Percentiles rank a stretch among this genome's conserved stretches.
Evolutionary conservation across 208 protist genomes (phyloP).

Genomic region (Leishmania mexicana): DNA sequence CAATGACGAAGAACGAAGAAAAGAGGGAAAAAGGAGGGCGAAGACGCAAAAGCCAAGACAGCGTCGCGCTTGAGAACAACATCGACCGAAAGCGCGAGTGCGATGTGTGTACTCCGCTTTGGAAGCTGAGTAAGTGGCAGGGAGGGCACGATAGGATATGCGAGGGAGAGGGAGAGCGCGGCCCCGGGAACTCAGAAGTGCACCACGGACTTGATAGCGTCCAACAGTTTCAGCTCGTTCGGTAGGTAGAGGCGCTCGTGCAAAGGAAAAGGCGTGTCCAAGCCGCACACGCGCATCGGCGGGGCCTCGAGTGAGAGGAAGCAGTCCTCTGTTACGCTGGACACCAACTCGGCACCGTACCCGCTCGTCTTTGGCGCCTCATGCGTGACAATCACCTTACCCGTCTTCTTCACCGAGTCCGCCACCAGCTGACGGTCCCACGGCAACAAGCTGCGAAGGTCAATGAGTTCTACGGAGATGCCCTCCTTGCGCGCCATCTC

Average conservation of each 20-base stretch:
- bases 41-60: background rate
- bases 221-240: slow-evolving; percentile 91
- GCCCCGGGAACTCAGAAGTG: slow-evolving; percentile 31
- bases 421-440: slow-evolving; percentile 96
- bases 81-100: background rate
- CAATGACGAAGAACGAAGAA: background rate
- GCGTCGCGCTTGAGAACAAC: background rate
- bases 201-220: slow-evolving; percentile 61
- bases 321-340: slow-evolving; percentile 92
- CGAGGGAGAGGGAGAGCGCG: background rate
- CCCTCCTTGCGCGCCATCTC: slow-evolving; percentile 82
- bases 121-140: background rate
- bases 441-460: slow-evolving; percentile 95
- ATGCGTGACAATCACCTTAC: slow-evolving; percentile 91
- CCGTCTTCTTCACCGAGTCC: slow-evolving; percentile 93
- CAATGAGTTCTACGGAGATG: slow-evolving; percentile 96
- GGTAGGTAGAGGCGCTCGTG: slow-evolving; percentile 97
- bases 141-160: background rate
- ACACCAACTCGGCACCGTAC: slow-evolving; percentile 95
- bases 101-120: background rate
- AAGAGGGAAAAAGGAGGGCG: background rate
- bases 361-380: slow-evolving; percentile 96
- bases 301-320: slow-evolving; percentile 96
- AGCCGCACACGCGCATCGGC: slow-evolving; percentile 96
- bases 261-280: slow-evolving; percentile 96